Evolutionary conservation across 2,329 filamentous ascomycete species (phyloP), one percentile per base, ranked within the genome.

Genomic region (Aspergillus ochraceoroseus): DNA sequence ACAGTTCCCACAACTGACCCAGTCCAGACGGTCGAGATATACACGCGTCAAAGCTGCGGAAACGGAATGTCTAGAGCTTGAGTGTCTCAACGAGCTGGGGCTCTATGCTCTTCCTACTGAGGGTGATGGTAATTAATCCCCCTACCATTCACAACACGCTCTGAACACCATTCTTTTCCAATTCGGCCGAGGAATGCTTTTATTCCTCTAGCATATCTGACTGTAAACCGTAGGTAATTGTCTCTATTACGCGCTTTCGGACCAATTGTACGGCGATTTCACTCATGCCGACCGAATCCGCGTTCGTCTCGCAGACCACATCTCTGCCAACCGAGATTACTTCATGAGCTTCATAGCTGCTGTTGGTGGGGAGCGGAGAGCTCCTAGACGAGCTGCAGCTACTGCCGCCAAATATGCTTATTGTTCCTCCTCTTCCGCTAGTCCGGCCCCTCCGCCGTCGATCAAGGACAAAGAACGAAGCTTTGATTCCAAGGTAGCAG

Each of bases 231-330:
- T 42, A 83, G 81, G 80, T 52, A 83, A 83, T 66, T 84, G 81
- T 62, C 73, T 84, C 25, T 84, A 83, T 67, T 78, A 80, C 61
- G 79, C 79, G 46, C 69, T 83, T 26, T 80, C 77, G 48, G 79
- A 83, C 58, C 79, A 85, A 67, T 62, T 84, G 37, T 82, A 78
- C 57, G 80, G 79, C 48, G 64, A 75, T 55, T 75, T 80, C 54
- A 66, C 71, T 44, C 68, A 74, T 47, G 76, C 80, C 55, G 59
- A 66, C 39, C 68, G 76, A 51, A 79, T 85, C 53, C 79, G 82
- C 35, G 65, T 68, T 33, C 65, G 63, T 31, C 72, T 82, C 35
- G 77, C 83, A 49, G 62, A 74, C 43, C 77, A 83, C 59, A 82
- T 85, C 70, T 72, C 73, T 45, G 66, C 68, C 18, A 70, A 82